A percentile compares a stretch with the other conserved stretches of the same genome.
Conservation (phyloP, 257 asterid species). For the Solanum corneliomulleri region DNA sequence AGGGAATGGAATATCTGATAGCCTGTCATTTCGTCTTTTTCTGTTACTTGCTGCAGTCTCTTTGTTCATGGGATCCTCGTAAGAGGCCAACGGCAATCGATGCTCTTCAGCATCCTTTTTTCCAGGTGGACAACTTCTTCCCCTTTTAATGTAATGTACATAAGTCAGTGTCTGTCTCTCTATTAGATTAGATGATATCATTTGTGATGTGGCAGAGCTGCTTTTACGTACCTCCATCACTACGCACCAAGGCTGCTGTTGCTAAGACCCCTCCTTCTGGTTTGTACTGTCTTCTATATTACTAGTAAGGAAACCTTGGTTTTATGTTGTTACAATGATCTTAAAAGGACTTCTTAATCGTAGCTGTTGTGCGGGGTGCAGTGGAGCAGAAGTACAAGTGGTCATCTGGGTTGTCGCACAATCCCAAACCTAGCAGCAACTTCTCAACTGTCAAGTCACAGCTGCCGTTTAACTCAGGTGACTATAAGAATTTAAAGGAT, state of each 20-base stretch:
- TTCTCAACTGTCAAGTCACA: conserved; percentile 35
- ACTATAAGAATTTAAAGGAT: neutral
- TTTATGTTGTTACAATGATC: neutral
- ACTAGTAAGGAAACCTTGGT: neutral
- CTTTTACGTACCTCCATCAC: conserved; percentile 74
- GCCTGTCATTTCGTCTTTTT: neutral
- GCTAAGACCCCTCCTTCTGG: conserved; percentile 75
- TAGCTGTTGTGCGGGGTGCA: conserved; percentile 30
- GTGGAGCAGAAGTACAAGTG: conserved; percentile 38
- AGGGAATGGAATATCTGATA: neutral
- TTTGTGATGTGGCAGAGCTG: conserved; percentile 47
- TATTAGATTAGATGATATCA: neutral
- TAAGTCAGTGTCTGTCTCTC: neutral
- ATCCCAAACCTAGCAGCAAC: conserved; percentile 36
- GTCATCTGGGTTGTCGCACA: conserved; percentile 24
- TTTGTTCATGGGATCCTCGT: conserved; percentile 91
- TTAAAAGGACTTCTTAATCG: neutral
- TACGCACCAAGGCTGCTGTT: conserved; percentile 47
- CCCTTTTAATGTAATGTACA: neutral
- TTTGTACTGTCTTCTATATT: conserved; percentile 13
- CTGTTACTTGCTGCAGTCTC: conserved; percentile 34
- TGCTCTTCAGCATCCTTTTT: conserved; percentile 91
- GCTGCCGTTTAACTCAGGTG: conserved; percentile 40
- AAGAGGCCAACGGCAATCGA: conserved; percentile 81
- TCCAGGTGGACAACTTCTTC: conserved; percentile 41